Conservation (phyloP, 2,329 filamentous ascomycete species). For the Lasiodiplodia citricola region DNA sequence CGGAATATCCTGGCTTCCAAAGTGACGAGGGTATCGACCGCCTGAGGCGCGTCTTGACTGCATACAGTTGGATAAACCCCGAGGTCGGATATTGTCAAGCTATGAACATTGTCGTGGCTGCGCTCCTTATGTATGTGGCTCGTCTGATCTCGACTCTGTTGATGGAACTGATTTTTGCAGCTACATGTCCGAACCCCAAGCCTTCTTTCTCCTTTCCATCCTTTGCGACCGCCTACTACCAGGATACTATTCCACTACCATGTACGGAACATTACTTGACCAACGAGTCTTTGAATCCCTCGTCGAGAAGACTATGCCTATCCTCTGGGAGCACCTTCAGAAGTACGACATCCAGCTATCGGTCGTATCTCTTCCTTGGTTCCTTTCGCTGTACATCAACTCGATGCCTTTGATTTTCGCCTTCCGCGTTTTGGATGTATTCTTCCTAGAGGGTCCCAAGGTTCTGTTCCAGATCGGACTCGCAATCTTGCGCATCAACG, state of each 20-base stretch:
- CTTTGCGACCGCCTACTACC: slow-evolving; percentile 92
- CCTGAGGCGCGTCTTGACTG: slow-evolving; percentile 86
- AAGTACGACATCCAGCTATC: slow-evolving; percentile 97
- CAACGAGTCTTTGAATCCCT: slow-evolving; percentile 97
- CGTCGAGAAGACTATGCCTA: slow-evolving; percentile 98
- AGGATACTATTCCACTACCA: slow-evolving; percentile 97
- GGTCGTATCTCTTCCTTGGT: slow-evolving; percentile 97
- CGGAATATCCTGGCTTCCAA: slow-evolving; percentile 97
- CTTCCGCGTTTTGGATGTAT: slow-evolving; percentile 94
- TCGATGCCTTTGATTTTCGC: slow-evolving; percentile 99
- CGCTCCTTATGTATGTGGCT: slow-evolving; percentile 77
- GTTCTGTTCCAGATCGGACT: slow-evolving; percentile 96
- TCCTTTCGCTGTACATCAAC: slow-evolving; percentile 97
- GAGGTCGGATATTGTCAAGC: slow-evolving; percentile 98
- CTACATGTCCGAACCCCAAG: slow-evolving; percentile 95
- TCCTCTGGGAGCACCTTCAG: slow-evolving; percentile 97
- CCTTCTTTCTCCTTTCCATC: slow-evolving; percentile 90
- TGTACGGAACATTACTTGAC: slow-evolving; percentile 97
- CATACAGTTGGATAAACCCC: slow-evolving; percentile 95
- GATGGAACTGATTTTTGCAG: slow-evolving; percentile 48
- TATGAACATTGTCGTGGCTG: slow-evolving; percentile 99
- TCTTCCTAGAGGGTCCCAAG: slow-evolving; percentile 97
- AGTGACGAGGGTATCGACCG: slow-evolving; percentile 93
- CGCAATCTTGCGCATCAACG: slow-evolving; percentile 96
- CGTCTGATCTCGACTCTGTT: neutral